These are phyloP conservation scores for Pelargonium fulgidum DNA, from an alignment of 441 rosid genomes.

Conservation along the genomic window DNA sequence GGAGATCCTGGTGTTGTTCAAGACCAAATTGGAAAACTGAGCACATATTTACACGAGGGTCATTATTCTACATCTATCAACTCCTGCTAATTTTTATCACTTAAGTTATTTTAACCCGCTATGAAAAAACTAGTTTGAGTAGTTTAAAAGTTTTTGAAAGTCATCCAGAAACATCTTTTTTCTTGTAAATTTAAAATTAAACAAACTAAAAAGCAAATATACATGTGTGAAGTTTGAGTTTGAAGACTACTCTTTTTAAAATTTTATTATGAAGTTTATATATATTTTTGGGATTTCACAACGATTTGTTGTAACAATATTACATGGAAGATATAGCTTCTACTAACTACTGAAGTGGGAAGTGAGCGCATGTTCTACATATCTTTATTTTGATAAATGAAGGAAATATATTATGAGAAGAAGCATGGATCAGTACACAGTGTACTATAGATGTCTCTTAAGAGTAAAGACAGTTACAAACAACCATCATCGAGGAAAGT, in stretches of 20 bases:
- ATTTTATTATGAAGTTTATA: not conserved
- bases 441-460: not conserved
- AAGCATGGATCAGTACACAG: not conserved
- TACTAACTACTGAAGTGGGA: not conserved
- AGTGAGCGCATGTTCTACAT: not conserved
- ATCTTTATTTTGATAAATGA: not conserved
- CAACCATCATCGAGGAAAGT: no score
- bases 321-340: not conserved
- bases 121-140: no score
- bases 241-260: not conserved
- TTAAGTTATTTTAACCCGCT: not conserved
- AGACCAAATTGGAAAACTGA: not conserved
- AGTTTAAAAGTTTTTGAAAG: no score
- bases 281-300: not conserved
- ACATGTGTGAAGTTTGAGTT: no score
- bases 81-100: not conserved
- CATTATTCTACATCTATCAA: not conserved
- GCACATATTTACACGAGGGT: not conserved
- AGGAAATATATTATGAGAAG: not conserved
- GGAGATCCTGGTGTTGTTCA: not conserved
- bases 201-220: no score
- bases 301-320: not conserved
- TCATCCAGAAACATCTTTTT: no score
- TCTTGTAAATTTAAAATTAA: no score
- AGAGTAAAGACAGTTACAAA: no score